A percentile compares a stretch with the other conserved stretches of the same genome.
Evolutionary conservation across 2,329 filamentous ascomycete species (phyloP).

Genomic region (Ophiocordyceps unilateralis): DNA sequence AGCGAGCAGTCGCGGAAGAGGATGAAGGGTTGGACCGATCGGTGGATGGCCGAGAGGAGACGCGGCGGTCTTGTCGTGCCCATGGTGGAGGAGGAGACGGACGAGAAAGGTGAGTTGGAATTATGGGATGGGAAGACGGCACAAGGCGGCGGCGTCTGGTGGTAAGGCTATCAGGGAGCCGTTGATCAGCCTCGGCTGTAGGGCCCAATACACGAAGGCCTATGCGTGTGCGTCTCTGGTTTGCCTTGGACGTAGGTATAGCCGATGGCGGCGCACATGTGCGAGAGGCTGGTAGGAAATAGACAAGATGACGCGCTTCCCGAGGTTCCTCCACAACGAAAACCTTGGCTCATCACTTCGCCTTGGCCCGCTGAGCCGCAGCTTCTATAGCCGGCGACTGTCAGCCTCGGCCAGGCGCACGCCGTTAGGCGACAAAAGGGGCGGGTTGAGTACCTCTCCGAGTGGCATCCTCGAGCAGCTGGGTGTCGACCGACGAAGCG

Average conservation of each 20-base stretch:
- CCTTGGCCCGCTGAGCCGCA: slow-evolving; percentile 38
- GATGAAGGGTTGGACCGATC: slow-evolving; percentile 49
- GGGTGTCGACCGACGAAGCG: slow-evolving; percentile 64
- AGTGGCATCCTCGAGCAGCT: slow-evolving; percentile 78
- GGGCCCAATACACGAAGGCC: too few relatives aligned
- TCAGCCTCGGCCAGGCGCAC: not conserved
- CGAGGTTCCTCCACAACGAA: not conserved
- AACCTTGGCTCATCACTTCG: slow-evolving; percentile 24
- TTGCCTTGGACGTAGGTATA: too few relatives aligned
- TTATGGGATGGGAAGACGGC: slow-evolving; percentile 23
- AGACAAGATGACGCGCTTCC: too few relatives aligned
- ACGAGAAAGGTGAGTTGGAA: slow-evolving; percentile 9
- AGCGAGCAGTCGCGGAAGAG: slow-evolving; percentile 36
- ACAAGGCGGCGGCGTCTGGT: slow-evolving; percentile 22
- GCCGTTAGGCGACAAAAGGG: not conserved
- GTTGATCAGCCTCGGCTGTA: too few relatives aligned
- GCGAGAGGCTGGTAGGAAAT: too few relatives aligned
- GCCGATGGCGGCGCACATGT: too few relatives aligned
- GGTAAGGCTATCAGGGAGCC: slow-evolving; percentile 11
- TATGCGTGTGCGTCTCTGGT: too few relatives aligned
- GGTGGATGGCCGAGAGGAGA: slow-evolving; percentile 41
- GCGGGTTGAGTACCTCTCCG: slow-evolving; percentile 46
- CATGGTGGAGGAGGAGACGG: slow-evolving; percentile 21
- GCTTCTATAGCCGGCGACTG: slow-evolving; percentile 26
- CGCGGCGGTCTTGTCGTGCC: slow-evolving; percentile 34